These are phyloP conservation scores for Loxodes magnus DNA, from an alignment of 73 alveolate genomes.

Conservation along the genomic window DNA sequence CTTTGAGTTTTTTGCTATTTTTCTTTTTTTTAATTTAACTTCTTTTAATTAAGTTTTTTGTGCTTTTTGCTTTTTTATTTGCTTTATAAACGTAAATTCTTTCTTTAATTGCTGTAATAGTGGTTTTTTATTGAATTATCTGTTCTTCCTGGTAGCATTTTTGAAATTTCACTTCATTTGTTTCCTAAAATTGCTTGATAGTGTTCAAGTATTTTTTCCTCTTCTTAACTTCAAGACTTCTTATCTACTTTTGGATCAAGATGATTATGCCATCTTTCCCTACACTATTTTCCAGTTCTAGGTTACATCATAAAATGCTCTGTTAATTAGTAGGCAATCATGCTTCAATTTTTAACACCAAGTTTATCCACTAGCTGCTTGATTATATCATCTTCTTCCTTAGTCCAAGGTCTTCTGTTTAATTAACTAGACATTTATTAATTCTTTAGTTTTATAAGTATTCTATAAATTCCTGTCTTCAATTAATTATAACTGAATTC, in stretches of 20 bases:
- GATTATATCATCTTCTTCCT: constrained; percentile 22
- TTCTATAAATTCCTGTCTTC: too few species aligned
- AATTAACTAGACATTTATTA: too few species aligned
- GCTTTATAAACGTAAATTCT: too few species aligned
- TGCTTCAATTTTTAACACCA: constrained; percentile 35
- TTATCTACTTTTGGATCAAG: constrained; percentile 66
- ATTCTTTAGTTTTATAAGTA: too few species aligned
- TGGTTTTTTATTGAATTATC: constrained; percentile 88
- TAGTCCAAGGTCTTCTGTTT: constrained; percentile 31
- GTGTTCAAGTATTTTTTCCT: constrained; percentile 51
- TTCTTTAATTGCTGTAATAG: constrained; percentile 38
- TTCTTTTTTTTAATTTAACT: too few species aligned
- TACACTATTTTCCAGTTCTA: constrained; percentile 74
- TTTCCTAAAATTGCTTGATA: constrained; percentile 70
- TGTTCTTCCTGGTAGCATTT: constrained; percentile 75
- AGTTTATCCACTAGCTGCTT: constrained; percentile 18
- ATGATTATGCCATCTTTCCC: constrained; percentile 82
- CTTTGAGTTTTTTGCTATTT: too few species aligned
- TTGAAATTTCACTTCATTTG: constrained; percentile 84
- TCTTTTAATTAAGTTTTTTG: too few species aligned
- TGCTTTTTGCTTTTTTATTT: too few species aligned
- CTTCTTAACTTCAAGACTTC: constrained; percentile 57
- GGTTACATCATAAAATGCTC: background rate
- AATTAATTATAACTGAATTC: too few species aligned
- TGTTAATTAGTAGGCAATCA: constrained; percentile 29